Evolutionary conservation across 495 filamentous ascomycete genomes (phyloP), one percentile per base, ranked within the genome.

Genomic region (Trichocladium antarcticum): DNA sequence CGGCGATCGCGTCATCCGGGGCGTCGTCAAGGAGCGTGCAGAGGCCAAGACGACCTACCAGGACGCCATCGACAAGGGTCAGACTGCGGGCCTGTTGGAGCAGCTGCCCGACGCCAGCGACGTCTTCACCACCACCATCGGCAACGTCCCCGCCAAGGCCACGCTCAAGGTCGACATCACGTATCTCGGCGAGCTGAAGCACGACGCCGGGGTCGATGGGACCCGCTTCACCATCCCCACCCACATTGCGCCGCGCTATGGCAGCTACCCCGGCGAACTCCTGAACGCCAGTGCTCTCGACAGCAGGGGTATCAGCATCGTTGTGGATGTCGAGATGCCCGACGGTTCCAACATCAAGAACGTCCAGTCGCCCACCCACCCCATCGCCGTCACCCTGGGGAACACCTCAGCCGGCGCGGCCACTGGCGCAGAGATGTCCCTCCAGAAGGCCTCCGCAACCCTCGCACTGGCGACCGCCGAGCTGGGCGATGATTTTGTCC

Each of bases 161-260:
- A 70, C 59, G 14, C 68, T 84, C 9, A 44, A 72, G 9, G 72
- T 85, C 11, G 71, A 76, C 24, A 75, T 85, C 49, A 76, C 72
- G 3, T 84, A 84, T 55, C 59, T 83, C 2, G 77, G 78, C 12
- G 82, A 87, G 56, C 64, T 87, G 50, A 83, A 83, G 59, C 74
- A 83, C 54, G 79, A 84, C 57, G 67, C 71, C 39, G 77, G 78
- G 42, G 65, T 69, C 1, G 75, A 85, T 58, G 79, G 80, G 12
- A 72, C 77, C 37, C 72, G 79, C 10, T 81, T 82, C 55, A 84
- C 75, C 16, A 68, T 85, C 16, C 83, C 83, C 1, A 79, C 77
- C 0, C 62, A 50, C 38, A 80, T 85, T 50, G 74, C 75, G 1
- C 81, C 80, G 6, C 69, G 80, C 12, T 87, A 84, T 57, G 81